Evolutionary conservation across 768 basidiomycete genomes (phyloP).

Genomic region (Lactifluus subvellereus): DNA sequence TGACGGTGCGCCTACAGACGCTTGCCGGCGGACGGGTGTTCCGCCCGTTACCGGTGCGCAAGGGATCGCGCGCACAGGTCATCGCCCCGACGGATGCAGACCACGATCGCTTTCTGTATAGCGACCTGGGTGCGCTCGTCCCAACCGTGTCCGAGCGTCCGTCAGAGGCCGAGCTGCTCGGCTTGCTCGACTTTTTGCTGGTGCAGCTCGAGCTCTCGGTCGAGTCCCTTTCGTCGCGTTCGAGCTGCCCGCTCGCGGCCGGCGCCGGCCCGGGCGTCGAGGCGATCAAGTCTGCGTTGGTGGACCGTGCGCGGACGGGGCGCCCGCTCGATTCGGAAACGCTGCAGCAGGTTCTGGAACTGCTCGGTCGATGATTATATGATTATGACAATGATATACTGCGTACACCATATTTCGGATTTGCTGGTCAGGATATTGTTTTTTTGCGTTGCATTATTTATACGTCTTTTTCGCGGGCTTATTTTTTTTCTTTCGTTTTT

Average conservation of each 20-base stretch:
- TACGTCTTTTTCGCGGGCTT: neutral
- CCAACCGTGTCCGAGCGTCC: slow-evolving; percentile 66
- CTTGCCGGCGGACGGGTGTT: slow-evolving; percentile 43
- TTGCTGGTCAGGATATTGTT: neutral
- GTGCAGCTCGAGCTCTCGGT: slow-evolving; percentile 69
- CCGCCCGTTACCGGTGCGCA: slow-evolving; percentile 21
- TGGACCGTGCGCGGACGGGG: slow-evolving; percentile 6
- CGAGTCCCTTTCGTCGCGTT: slow-evolving; percentile 13
- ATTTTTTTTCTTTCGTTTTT: neutral
- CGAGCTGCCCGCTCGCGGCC: neutral
- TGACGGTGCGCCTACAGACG: slow-evolving; percentile 78
- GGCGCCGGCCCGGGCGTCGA: neutral
- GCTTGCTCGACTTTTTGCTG: slow-evolving; percentile 70
- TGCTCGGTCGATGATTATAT: slow-evolving; percentile 12
- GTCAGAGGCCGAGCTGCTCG: slow-evolving; percentile 64
- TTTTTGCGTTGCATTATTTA: slow-evolving; percentile 15
- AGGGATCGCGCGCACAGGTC: slow-evolving; percentile 20
- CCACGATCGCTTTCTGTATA: slow-evolving; percentile 9
- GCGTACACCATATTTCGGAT: neutral
- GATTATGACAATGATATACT: neutral
- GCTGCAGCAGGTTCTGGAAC: slow-evolving; percentile 17
- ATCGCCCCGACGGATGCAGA: slow-evolving; percentile 25
- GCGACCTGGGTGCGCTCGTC: slow-evolving; percentile 51
- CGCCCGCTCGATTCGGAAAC: slow-evolving; percentile 14
- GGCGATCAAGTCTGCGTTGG: slow-evolving; percentile 10